Base-by-base conservation (phyloP, 257 asterid genomes). In the Salvia rosmarinus region DNA sequence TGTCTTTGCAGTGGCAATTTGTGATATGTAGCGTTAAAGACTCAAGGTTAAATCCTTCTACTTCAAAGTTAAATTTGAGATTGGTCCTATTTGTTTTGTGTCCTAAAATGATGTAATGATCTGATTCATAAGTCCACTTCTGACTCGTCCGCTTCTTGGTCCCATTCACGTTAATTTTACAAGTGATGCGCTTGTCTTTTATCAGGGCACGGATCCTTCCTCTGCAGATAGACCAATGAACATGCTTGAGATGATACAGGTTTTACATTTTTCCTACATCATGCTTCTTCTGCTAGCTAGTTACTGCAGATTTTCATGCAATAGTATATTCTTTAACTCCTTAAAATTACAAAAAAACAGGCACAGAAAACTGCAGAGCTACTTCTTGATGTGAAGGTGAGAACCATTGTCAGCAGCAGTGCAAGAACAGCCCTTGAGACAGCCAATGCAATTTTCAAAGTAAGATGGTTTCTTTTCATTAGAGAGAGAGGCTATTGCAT, bases 281-380 rank as follows among this genome's bases (percentile, higher is more conserved):
- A 16, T 23, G 3, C 37, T 23, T 9, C 16, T 54, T 6, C 25
- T 68, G 11, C 52, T 30, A 47, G 19, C 67, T 72, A 11, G 11
- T 23, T 23, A 14, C 11, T 6, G 16, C 9, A 7, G 34, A 68
- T 71, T 46, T 39, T 17, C 39, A 5, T 64, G 67, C 54, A 25
- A 52, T 46, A 2, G 1, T 19, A 32, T 66, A 47, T 64, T 56
- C 34, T 34, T 25, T 9, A 21, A 23, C 10, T 17, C 49, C 64
- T 42, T 30, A 8, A 57, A 68, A 55, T 13, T 63, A 65, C 37
- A 16, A 44, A 35, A 35, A 4, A 73, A 67, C 90, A 93, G 98
- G 96, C 98, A 13, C 98, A 91, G 80, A 94, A 94, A 82, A 87
- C 76, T 39, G 96, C 96, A 2, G 97, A 94, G 87, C 83, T 89